Percentiles rank a stretch among this genome's conserved stretches.
phyloP scores from a whole-genome alignment of 208 protist genomes.

The Endotrypanum monterogeii region DNA sequence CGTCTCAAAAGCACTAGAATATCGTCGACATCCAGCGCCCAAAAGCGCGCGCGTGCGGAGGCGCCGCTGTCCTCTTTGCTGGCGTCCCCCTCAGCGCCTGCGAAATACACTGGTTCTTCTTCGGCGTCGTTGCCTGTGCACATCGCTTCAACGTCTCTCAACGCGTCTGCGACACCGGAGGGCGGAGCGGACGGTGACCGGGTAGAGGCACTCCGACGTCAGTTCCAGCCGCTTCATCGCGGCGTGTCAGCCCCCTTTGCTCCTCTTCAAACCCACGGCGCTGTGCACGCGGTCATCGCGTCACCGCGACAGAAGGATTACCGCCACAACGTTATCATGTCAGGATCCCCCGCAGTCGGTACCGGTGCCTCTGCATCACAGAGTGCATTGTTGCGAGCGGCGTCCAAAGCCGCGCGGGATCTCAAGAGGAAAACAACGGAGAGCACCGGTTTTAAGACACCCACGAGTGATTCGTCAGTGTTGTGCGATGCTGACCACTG shows the following conservation, averaged over 20 bases:
- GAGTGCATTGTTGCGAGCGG: conserved; percentile 26
- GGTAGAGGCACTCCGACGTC: conserved; percentile 26
- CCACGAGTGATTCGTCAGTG: not conserved
- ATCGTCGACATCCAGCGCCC: not conserved
- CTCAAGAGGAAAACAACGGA: not conserved
- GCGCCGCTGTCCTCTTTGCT: not conserved
- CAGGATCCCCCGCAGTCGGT: not conserved
- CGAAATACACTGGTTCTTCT: not conserved
- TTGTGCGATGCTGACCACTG: not conserved
- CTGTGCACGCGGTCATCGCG: conserved; percentile 26
- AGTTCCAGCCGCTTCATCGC: conserved; percentile 41
- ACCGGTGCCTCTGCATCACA: conserved; percentile 5
- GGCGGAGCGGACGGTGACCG: conserved; percentile 15
- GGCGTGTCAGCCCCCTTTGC: conserved; percentile 26
- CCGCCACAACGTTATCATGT: conserved; percentile 16
- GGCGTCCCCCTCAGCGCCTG: not conserved
- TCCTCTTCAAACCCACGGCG: conserved; percentile 11
- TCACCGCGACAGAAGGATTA: conserved; percentile 15
- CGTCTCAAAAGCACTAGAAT: not conserved
- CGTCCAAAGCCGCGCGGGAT: conserved; percentile 19
- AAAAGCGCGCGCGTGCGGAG: conserved; percentile 11
- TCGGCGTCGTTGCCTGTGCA: not conserved
- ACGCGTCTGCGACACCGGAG: not conserved
- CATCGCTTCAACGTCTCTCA: not conserved
- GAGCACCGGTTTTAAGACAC: not conserved